These are phyloP conservation scores for Backusella tuberculispora DNA, from an alignment of 192 early-diverging fungal genomes.

Conservation along the genomic window DNA sequence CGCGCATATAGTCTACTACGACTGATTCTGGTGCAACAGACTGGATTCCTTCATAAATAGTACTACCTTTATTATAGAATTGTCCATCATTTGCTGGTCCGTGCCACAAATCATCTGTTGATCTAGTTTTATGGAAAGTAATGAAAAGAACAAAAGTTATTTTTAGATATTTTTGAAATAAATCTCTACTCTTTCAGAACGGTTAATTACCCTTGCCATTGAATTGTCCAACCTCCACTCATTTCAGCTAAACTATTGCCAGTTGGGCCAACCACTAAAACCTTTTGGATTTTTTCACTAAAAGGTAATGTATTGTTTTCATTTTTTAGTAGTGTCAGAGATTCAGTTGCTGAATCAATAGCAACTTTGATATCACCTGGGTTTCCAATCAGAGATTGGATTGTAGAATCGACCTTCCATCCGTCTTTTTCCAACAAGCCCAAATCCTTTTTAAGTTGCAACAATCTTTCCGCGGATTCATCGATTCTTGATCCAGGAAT, in stretches of 20 bases:
- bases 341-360: slow-evolving; percentile 56
- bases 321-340: slow-evolving; percentile 64
- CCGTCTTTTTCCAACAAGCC: slow-evolving; percentile 53
- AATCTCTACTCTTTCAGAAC: neutral
- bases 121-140: neutral
- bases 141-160: neutral
- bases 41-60: slow-evolving; percentile 40
- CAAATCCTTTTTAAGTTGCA: slow-evolving; percentile 71
- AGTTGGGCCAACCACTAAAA: slow-evolving; percentile 62
- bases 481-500: slow-evolving; percentile 49
- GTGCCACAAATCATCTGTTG: slow-evolving; percentile 35
- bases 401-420: slow-evolving; percentile 41
- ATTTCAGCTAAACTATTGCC: slow-evolving; percentile 57
- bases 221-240: slow-evolving; percentile 65
- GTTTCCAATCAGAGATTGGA: slow-evolving; percentile 51
- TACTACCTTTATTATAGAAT: slow-evolving; percentile 45
- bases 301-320: slow-evolving; percentile 51
- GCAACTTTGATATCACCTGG: slow-evolving; percentile 53
- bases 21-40: slow-evolving; percentile 31
- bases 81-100: slow-evolving; percentile 53
- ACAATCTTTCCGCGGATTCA: slow-evolving; percentile 54
- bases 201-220: slow-evolving; percentile 56
- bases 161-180: slow-evolving; percentile 8
- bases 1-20: slow-evolving; percentile 38
- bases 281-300: slow-evolving; percentile 37